Evolutionary conservation across 2,329 filamentous ascomycete genomes (phyloP).

Genomic region (Chaetomium sp.): DNA sequence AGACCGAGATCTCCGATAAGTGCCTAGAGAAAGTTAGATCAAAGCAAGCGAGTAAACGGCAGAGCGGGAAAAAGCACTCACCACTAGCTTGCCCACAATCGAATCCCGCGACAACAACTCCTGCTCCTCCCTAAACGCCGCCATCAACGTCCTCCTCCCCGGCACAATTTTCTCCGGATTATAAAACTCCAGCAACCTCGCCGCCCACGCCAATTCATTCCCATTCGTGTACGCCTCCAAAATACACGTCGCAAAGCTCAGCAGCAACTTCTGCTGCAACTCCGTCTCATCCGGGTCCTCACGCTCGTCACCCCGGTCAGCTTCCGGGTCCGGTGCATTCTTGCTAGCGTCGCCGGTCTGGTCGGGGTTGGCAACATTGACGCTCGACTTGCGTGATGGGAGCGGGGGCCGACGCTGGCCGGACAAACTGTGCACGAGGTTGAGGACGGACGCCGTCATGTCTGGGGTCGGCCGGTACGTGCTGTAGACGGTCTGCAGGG

Average conservation of each 20-base stretch:
- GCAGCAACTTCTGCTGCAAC: constrained; percentile 58
- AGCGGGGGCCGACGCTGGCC: constrained; percentile 59
- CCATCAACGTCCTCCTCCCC: constrained; percentile 53
- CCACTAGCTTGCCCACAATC: constrained; percentile 65
- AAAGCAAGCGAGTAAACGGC: no score
- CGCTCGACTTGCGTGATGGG: constrained; percentile 53
- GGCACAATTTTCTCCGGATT: constrained; percentile 58
- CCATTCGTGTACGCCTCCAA: constrained; percentile 65
- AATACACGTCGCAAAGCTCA: constrained; percentile 72
- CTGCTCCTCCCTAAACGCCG: constrained; percentile 59
- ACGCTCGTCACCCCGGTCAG: constrained; percentile 45
- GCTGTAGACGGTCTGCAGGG: constrained; percentile 64
- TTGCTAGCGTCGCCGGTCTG: constrained; percentile 47
- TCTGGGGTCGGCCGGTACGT: constrained; percentile 60
- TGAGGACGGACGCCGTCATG: constrained; percentile 63
- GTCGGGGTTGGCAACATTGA: constrained; percentile 48
- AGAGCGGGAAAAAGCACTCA: constrained; percentile 33
- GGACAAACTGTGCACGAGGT: constrained; percentile 63
- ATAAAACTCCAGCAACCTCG: constrained; percentile 61
- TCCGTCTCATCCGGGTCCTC: constrained; percentile 50
- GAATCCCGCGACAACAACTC: constrained; percentile 55
- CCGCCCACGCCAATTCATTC: constrained; percentile 54
- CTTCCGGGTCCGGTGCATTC: constrained; percentile 58
- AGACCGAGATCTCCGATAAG: constrained; percentile 58
- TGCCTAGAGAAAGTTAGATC: constrained; percentile 35